A percentile compares a stretch with the other conserved stretches of the same genome.
Evolutionary conservation across 2,329 filamentous ascomycete genomes (phyloP).

Genomic region (Diaporthe caulivora): DNA sequence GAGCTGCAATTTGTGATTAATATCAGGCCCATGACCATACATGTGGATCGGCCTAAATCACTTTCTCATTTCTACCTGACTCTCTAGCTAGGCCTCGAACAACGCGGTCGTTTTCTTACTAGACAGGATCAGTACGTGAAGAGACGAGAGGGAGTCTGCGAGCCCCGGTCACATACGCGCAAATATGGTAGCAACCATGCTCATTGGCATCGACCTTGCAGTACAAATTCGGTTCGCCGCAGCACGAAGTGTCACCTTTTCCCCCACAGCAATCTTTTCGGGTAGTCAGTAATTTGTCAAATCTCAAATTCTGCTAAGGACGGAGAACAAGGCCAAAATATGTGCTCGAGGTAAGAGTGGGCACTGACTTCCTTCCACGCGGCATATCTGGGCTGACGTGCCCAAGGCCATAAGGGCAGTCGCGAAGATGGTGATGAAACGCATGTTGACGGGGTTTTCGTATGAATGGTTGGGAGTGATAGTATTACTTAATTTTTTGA

Average conservation of each 20-base stretch:
- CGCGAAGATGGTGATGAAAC: neutral
- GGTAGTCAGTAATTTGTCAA: neutral
- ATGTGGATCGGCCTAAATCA: too few species aligned
- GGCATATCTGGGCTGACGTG: neutral
- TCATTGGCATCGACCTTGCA: neutral
- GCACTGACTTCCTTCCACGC: constrained; percentile 4
- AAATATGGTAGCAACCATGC: constrained; percentile 14
- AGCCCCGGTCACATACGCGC: neutral
- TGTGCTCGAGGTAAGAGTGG: neutral
- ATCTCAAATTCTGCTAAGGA: neutral
- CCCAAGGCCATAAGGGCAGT: neutral
- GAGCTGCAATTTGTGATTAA: too few species aligned
- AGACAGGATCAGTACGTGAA: neutral
- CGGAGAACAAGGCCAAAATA: neutral
- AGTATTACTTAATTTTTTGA: neutral
- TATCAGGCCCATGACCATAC: too few species aligned
- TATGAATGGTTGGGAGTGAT: neutral
- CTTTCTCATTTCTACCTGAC: too few species aligned
- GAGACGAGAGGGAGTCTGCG: too few species aligned
- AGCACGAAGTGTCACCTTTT: neutral
- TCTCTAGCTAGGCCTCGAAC: neutral
- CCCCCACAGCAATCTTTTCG: neutral
- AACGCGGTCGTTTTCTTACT: neutral
- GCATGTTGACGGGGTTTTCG: neutral
- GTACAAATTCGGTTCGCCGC: constrained; percentile 3